A percentile compares a stretch with the other conserved stretches of the same genome.
Conservation (phyloP, 1,284 basidiomycete species). For the Microstroma glucosiphilum region DNA sequence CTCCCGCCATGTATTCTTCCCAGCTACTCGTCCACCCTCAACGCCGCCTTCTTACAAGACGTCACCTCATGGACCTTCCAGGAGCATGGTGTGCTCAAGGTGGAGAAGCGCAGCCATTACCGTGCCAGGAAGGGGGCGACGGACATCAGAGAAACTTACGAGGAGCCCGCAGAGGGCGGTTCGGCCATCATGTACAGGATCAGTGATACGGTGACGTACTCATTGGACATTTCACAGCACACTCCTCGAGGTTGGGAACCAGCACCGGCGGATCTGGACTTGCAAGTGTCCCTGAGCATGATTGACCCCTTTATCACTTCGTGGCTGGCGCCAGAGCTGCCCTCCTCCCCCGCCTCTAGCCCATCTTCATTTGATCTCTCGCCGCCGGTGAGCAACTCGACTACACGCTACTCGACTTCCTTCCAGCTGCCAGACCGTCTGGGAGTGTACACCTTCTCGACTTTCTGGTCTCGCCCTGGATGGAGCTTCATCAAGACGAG, state of each 20-base stretch:
- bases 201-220: constrained; percentile 77
- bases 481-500: constrained; percentile 65
- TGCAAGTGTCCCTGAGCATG: constrained; percentile 96
- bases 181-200: constrained; percentile 68
- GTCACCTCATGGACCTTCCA: constrained; percentile 86
- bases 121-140: constrained; percentile 57
- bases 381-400: constrained; percentile 37
- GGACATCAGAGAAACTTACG: constrained; percentile 43
- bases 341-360: constrained; percentile 8
- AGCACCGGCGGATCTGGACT: constrained; percentile 64
- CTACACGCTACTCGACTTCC: constrained; percentile 62
- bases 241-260: constrained; percentile 64
- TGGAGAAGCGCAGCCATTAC: constrained; percentile 68
- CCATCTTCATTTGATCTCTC: not conserved
- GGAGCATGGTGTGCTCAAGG: constrained; percentile 71
- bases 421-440: constrained; percentile 89
- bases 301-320: constrained; percentile 63
- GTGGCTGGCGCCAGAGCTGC: constrained; percentile 19
- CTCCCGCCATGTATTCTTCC: not conserved
- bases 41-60: constrained; percentile 67
- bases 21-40: constrained; percentile 54
- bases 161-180: constrained; percentile 51
- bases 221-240: constrained; percentile 65
- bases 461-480: constrained; percentile 83
- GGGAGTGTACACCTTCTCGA: constrained; percentile 92